Evolutionary conservation across 192 early-diverging fungal genomes (phyloP).

Genomic region (Dissophora ornata): DNA sequence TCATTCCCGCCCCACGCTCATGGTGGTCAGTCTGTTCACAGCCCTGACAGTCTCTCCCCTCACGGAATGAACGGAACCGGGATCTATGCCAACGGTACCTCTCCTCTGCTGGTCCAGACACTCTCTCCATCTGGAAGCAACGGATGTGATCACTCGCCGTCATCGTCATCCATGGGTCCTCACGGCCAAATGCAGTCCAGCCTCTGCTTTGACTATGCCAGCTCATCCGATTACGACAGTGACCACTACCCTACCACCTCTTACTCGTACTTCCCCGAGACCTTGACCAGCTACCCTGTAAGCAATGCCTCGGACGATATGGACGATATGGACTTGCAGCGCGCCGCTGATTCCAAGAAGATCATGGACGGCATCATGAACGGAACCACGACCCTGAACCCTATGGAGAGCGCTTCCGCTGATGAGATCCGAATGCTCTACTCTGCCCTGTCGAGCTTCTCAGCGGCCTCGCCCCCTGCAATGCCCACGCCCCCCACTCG

Average conservation of each 20-base stretch:
- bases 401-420: conserved; percentile 41
- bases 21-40: conserved; percentile 24
- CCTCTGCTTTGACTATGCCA: conserved; percentile 50
- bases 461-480: conserved; percentile 31
- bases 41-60: conserved; percentile 20
- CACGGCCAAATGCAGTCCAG: conserved; percentile 27
- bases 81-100: conserved; percentile 12
- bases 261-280: conserved; percentile 53
- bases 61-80: conserved; percentile 27
- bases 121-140: conserved; percentile 27
- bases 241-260: conserved; percentile 43
- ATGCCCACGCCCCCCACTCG: conserved; percentile 31
- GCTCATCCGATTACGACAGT: conserved; percentile 53
- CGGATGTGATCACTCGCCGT: conserved; percentile 23
- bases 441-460: conserved; percentile 42
- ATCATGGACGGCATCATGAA: conserved; percentile 53
- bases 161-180: conserved; percentile 21
- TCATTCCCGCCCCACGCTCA: conserved; percentile 34
- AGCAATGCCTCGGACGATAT: conserved; percentile 54
- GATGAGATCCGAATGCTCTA: conserved; percentile 54
- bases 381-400: conserved; percentile 37
- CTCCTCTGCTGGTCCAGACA: conserved; percentile 43
- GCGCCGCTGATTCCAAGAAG: conserved; percentile 31
- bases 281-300: conserved; percentile 39
- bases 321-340: conserved; percentile 46